Percentiles rank a stretch among this genome's conserved stretches.
Evolutionary conservation across 192 early-diverging fungal species (phyloP).

Genomic region (Backusella tuberculispora): DNA sequence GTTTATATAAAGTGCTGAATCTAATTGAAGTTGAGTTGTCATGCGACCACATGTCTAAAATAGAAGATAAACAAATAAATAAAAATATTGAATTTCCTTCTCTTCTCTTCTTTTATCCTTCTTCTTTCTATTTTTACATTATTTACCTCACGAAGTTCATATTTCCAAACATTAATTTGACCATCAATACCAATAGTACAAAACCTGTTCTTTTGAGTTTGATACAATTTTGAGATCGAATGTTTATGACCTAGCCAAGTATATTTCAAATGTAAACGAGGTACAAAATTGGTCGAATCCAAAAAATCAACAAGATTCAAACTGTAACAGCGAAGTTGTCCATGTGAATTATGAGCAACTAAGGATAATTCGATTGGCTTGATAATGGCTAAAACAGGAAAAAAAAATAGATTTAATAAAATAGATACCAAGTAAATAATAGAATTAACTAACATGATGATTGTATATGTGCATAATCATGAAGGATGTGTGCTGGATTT

Average conservation of each 20-base stretch:
- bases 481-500: slow-evolving; percentile 42
- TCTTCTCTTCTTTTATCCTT: too few relatives aligned
- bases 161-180: slow-evolving; percentile 58
- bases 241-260: slow-evolving; percentile 73
- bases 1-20: slow-evolving; percentile 20
- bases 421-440: neutral
- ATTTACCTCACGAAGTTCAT: slow-evolving; percentile 54
- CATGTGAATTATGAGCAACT: slow-evolving; percentile 59
- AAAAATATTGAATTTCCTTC: neutral
- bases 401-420: neutral
- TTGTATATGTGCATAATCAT: slow-evolving; percentile 44
- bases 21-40: slow-evolving; percentile 26
- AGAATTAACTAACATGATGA: slow-evolving; percentile 38
- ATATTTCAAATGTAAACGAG: slow-evolving; percentile 59
- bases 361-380: slow-evolving; percentile 64
- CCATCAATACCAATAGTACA: slow-evolving; percentile 54
- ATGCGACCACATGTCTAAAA: slow-evolving; percentile 23
- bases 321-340: slow-evolving; percentile 67
- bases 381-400: slow-evolving; percentile 38
- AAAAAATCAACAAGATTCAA: slow-evolving; percentile 83
- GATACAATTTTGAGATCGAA: slow-evolving; percentile 48
- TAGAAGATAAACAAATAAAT: neutral
- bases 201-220: slow-evolving; percentile 48
- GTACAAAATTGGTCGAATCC: slow-evolving; percentile 57
- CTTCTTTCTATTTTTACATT: neutral